These are phyloP conservation scores for Linderniella brevidens DNA, from an alignment of 257 asterid genomes.

Conservation along the genomic window DNA sequence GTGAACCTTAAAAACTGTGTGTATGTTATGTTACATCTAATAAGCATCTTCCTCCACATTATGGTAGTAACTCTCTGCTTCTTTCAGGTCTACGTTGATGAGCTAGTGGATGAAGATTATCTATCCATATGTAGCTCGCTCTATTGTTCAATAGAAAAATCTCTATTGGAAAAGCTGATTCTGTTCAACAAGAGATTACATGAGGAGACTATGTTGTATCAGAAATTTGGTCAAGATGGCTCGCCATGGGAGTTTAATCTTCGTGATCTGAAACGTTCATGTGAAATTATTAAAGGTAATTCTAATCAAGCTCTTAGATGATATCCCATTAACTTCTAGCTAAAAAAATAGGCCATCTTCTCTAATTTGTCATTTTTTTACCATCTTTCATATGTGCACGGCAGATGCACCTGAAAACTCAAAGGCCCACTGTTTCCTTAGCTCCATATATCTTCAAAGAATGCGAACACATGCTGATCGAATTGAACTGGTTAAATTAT, in stretches of 20 bases:
- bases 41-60: no score
- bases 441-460: constrained; percentile 77
- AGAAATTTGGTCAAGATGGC: constrained; percentile 77
- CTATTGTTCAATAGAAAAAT: constrained; percentile 45
- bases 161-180: constrained; percentile 44
- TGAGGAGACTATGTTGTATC: constrained; percentile 58
- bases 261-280: constrained; percentile 88
- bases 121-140: constrained; percentile 56
- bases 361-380: no score
- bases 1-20: constrained; percentile 78
- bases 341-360: no score
- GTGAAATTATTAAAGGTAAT: constrained; percentile 74
- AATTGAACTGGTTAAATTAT: constrained; percentile 49
- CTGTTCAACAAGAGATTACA: constrained; percentile 56
- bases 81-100: constrained; percentile 82
- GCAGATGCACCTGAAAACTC: constrained; percentile 47
- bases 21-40: constrained; percentile 17
- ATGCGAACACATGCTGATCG: constrained; percentile 84
- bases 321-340: no score
- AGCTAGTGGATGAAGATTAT: constrained; percentile 75
- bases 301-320: background rate
- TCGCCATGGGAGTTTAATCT: constrained; percentile 99
- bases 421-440: constrained; percentile 54
- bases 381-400: no score
- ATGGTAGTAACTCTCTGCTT: background rate